Base-by-base conservation (phyloP, 2,329 filamentous ascomycete species). In the Ceratocystis alfenasii region DNA sequence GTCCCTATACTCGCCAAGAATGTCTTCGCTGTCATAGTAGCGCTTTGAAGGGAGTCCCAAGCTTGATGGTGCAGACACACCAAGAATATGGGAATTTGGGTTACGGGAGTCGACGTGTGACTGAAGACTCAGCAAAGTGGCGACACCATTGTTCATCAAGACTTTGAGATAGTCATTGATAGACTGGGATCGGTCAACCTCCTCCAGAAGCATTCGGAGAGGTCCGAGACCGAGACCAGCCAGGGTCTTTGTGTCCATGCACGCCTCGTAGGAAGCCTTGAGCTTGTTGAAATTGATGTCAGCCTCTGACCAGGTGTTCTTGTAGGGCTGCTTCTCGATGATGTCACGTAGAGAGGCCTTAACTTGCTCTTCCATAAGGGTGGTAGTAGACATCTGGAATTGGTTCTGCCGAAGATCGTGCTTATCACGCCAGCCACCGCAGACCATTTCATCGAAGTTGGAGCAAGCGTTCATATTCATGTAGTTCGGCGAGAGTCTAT, bases 381-480 rank as follows among this genome's bases (percentile, higher is more conserved):
- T 83, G 30, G 80, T 80, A 1, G 85, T 83, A 67, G 85, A 87
- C 36, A 80, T 79, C 70, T 81, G 79, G 41, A 81, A 79, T 69
- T 85, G 82, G 71, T 89, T 87, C 2, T 83, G 76, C 1, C 86
- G 81, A 66, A 89, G 79, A 70, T 88, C 85, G 74, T 88, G 82
- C 10, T 77, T 78, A 22, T 83, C 78, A 65, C 80, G 77, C 81
- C 86, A 89, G 10, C 86, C 86, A 66, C 84, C 85, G 70, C 87
- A 89, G 22, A 84, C 84, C 65, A 85, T 80, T 72, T 85, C 78
- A 67, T 88, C 84, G 67, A 90, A 90, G 70, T 88, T 75, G n/a
- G 78, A 80, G 70, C 87, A 90, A 1, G 87, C 82, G 71, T 89
- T 85, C 46, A 89, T 76, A 1, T 82, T 74, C 68, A 81, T 77